phyloP scores from a whole-genome alignment of 1,139 yeast species.

The Debaryomyces udenii region DNA sequence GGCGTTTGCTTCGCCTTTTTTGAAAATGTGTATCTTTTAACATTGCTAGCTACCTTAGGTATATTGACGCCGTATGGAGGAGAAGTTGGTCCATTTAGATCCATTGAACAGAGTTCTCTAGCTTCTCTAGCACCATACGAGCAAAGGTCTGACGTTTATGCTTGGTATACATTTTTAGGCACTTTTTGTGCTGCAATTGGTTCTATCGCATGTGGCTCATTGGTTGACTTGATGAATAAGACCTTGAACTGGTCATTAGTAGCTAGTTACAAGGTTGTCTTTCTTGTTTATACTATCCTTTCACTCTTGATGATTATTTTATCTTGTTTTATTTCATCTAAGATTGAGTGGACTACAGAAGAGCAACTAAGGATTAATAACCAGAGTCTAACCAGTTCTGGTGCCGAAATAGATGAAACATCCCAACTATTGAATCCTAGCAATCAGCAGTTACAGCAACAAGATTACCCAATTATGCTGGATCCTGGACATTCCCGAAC shows the following conservation, averaged over 20 bases:
- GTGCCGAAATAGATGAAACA: constrained; percentile 12
- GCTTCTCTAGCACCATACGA: constrained; percentile 35
- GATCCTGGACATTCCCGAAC: neutral
- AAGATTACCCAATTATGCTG: too few relatives aligned
- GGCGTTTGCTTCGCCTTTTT: constrained; percentile 29
- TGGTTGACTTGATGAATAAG: constrained; percentile 27
- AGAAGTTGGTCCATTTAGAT: constrained; percentile 48
- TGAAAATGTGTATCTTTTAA: constrained; percentile 26
- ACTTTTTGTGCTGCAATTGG: constrained; percentile 42
- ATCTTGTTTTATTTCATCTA: constrained; percentile 21
- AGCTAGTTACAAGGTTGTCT: constrained; percentile 34
- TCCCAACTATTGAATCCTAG: constrained; percentile 14
- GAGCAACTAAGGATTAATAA: neutral
- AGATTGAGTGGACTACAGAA: constrained; percentile 22
- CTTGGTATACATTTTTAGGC: constrained; percentile 47
- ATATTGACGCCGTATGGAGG: constrained; percentile 47
- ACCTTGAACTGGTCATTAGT: constrained; percentile 21
- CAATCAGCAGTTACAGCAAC: neutral
- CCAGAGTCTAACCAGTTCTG: neutral
- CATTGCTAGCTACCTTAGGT: constrained; percentile 33
- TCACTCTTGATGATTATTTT: constrained; percentile 24
- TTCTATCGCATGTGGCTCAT: constrained; percentile 32
- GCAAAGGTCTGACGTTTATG: constrained; percentile 42
- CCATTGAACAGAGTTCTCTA: constrained; percentile 43
- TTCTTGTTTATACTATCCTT: constrained; percentile 27